Evolutionary conservation across 345 rosid species (phyloP).

Genomic region (Mallotus nudiflorus): DNA sequence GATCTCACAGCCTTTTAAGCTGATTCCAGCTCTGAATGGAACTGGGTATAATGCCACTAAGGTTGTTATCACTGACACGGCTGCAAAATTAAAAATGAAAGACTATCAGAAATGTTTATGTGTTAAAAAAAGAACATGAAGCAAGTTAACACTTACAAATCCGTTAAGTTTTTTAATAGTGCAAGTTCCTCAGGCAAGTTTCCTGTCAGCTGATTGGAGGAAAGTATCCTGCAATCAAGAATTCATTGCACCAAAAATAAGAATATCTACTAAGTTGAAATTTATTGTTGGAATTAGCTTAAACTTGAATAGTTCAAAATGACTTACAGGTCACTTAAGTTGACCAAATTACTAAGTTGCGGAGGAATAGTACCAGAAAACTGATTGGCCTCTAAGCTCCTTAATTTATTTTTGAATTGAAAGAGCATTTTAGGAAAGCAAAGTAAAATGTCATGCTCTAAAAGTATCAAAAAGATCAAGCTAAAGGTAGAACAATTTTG

Average conservation of each 20-base stretch:
- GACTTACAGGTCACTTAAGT: constrained; percentile 11
- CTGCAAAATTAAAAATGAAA: constrained; percentile 25
- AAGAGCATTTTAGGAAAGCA: too few species aligned
- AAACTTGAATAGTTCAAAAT: too few species aligned
- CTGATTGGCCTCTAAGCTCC: too few species aligned
- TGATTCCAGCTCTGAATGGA: too few species aligned
- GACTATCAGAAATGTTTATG: neutral
- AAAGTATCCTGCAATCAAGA: constrained; percentile 4
- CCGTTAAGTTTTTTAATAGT: neutral
- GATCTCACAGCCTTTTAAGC: constrained; percentile 16
- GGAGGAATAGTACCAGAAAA: too few species aligned
- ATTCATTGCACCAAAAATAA: too few species aligned
- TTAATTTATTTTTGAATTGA: neutral
- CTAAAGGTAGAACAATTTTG: too few species aligned
- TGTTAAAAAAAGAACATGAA: neutral
- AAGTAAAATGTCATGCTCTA: too few species aligned
- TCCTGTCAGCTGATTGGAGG: neutral
- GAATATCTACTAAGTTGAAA: too few species aligned
- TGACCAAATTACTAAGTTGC: too few species aligned
- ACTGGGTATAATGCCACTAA: too few species aligned
- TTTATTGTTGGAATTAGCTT: too few species aligned
- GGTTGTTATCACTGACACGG: constrained; percentile 14
- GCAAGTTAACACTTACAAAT: neutral
- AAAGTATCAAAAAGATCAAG: neutral
- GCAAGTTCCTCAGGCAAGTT: neutral